A percentile compares a stretch with the other conserved stretches of the same genome.
phyloP scores from a whole-genome alignment of 345 rosid species.

The Eutrema heterophyllum region DNA sequence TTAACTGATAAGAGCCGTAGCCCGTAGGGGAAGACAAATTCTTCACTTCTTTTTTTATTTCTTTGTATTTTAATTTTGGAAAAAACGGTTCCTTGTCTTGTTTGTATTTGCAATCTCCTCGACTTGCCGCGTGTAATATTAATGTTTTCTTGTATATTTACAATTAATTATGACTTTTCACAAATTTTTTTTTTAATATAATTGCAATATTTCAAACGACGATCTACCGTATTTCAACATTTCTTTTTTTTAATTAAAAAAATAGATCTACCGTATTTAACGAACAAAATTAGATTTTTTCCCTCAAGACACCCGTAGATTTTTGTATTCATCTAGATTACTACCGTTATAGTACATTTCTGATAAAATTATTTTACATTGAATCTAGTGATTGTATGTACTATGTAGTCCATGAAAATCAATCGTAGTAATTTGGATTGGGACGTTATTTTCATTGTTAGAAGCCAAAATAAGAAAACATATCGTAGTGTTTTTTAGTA shows the following conservation, averaged over 20 bases:
- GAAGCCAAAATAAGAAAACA: neutral
- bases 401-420: neutral
- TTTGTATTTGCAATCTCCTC: slow-evolving; percentile 20
- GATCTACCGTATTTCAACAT: neutral
- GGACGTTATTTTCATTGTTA: neutral
- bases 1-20: slow-evolving; percentile 25
- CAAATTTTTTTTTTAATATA: neutral
- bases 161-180: neutral
- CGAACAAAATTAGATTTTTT: neutral
- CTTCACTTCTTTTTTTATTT: neutral
- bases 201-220: neutral
- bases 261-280: neutral
- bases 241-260: no score
- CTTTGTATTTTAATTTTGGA: neutral
- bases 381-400: neutral
- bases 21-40: slow-evolving; percentile 13
- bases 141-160: neutral
- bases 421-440: neutral
- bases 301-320: neutral
- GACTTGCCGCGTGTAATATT: slow-evolving; percentile 26
- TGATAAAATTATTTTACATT: neutral
- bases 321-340: neutral
- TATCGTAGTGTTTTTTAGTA: neutral
- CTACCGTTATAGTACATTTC: neutral
- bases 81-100: slow-evolving; percentile 12